Evolutionary conservation across 1,139 yeast genomes (phyloP).

Genomic region (Pneumocystis canis): DNA sequence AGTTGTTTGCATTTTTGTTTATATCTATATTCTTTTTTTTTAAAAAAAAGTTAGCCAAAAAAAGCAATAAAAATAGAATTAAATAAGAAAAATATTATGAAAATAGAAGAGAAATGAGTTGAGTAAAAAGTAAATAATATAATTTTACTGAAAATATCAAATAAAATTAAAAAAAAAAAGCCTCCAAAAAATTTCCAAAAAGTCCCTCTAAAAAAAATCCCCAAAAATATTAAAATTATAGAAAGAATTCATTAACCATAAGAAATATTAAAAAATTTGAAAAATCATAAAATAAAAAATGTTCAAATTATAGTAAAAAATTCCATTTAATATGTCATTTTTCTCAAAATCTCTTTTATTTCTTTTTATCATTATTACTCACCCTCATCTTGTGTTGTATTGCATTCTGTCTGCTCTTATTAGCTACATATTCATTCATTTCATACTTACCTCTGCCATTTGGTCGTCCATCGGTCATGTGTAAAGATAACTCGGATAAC

Average conservation of each 20-base stretch:
- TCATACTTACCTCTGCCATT: background rate
- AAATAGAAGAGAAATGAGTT: background rate
- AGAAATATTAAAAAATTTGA: too few relatives aligned
- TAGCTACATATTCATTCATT: background rate
- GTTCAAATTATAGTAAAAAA: background rate
- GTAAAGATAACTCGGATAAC: too few relatives aligned
- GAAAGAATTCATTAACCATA: too few relatives aligned
- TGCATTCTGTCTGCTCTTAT: background rate
- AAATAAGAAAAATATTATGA: too few relatives aligned
- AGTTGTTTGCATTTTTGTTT: conserved; percentile 58
- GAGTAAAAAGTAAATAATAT: too few relatives aligned
- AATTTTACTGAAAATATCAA: background rate
- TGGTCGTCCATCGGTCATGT: background rate
- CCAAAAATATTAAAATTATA: too few relatives aligned
- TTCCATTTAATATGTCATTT: background rate
- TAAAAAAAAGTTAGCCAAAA: conserved; percentile 1
- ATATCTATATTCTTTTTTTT: conserved; percentile 26
- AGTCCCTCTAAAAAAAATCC: too few relatives aligned
- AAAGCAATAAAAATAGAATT: background rate
- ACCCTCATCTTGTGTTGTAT: background rate
- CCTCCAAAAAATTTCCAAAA: too few relatives aligned
- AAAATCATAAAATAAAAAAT: too few relatives aligned
- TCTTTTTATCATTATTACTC: background rate
- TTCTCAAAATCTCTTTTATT: background rate
- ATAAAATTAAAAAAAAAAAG: too few relatives aligned